These are phyloP conservation scores for Saccharomycopsis synnaedendra DNA, from an alignment of 805 yeast species.

Conservation along the genomic window DNA sequence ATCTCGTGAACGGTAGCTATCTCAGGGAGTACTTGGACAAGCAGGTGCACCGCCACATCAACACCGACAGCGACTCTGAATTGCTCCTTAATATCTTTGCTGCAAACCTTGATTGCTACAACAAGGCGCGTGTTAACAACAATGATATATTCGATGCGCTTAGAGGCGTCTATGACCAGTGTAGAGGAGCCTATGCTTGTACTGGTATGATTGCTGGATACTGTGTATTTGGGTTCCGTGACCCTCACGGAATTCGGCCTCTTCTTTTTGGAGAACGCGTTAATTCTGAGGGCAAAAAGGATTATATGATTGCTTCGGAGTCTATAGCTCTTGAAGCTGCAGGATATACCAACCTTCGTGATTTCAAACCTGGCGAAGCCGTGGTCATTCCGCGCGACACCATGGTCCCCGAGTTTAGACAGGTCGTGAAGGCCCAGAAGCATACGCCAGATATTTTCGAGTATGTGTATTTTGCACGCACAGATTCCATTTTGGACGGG, in stretches of 20 bases:
- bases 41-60: slow-evolving; percentile 91
- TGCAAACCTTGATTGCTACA: slow-evolving; percentile 78
- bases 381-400: slow-evolving; percentile 79
- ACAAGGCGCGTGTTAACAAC: slow-evolving; percentile 87
- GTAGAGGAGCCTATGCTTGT: slow-evolving; percentile 97
- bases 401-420: slow-evolving; percentile 68
- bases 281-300: slow-evolving; percentile 56
- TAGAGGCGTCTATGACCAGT: slow-evolving; percentile 64
- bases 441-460: slow-evolving; percentile 96
- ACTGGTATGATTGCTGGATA: slow-evolving; percentile 92
- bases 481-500: slow-evolving; percentile 95
- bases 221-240: slow-evolving; percentile 92
- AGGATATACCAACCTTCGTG: slow-evolving; percentile 70
- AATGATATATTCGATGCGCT: slow-evolving; percentile 82
- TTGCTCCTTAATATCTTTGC: slow-evolving; percentile 84
- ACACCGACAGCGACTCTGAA: slow-evolving; percentile 95
- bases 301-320: slow-evolving; percentile 93
- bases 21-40: slow-evolving; percentile 77
- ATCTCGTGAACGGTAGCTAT: slow-evolving; percentile 77
- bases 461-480: slow-evolving; percentile 96
- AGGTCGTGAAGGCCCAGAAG: slow-evolving; percentile 64
- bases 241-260: slow-evolving; percentile 95
- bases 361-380: slow-evolving; percentile 91
- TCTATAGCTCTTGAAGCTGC: slow-evolving; percentile 91
- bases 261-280: slow-evolving; percentile 74